phyloP scores from a whole-genome alignment of 805 yeast species.

The Ogataea haglerorum region DNA sequence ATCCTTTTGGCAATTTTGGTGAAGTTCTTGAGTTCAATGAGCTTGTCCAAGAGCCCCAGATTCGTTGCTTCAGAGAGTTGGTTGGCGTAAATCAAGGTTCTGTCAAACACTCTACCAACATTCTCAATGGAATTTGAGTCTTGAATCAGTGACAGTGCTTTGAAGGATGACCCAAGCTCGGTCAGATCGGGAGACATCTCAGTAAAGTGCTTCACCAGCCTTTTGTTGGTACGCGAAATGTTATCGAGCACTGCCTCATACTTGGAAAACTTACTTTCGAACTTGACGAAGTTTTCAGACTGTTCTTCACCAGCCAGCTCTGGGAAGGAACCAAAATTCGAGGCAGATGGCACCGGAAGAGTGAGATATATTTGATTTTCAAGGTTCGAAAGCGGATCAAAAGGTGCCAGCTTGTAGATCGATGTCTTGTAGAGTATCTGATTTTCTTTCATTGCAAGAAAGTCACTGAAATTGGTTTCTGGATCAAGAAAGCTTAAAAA shows the following conservation, averaged over 20 bases:
- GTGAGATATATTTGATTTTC: constrained; percentile 54
- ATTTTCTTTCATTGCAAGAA: constrained; percentile 52
- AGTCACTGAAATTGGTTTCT: constrained; percentile 80
- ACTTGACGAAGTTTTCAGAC: constrained; percentile 26
- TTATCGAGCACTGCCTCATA: constrained; percentile 33
- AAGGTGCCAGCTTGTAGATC: constrained; percentile 58
- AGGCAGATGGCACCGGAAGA: constrained; percentile 53
- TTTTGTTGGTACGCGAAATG: constrained; percentile 39
- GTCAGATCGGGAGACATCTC: constrained; percentile 48
- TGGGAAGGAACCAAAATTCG: constrained; percentile 25
- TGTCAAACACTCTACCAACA: constrained; percentile 83
- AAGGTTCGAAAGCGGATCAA: constrained; percentile 51
- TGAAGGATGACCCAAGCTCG: constrained; percentile 50
- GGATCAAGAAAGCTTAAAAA: constrained; percentile 84
- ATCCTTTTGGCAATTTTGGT: constrained; percentile 30
- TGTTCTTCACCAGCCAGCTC: constrained; percentile 28
- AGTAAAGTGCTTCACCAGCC: constrained; percentile 41
- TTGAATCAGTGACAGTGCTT: constrained; percentile 50
- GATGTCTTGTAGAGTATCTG: constrained; percentile 46
- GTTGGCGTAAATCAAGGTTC: constrained; percentile 52
- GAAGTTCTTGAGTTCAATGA: constrained; percentile 34
- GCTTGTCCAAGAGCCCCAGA: constrained; percentile 31
- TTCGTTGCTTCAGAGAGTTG: constrained; percentile 33
- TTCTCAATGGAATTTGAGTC: constrained; percentile 54
- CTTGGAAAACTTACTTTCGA: constrained; percentile 32